A percentile compares a stretch with the other conserved stretches of the same genome.
Evolutionary conservation across 2,329 filamentous ascomycete species (phyloP).

Genomic region (Epichloe sibirici): DNA sequence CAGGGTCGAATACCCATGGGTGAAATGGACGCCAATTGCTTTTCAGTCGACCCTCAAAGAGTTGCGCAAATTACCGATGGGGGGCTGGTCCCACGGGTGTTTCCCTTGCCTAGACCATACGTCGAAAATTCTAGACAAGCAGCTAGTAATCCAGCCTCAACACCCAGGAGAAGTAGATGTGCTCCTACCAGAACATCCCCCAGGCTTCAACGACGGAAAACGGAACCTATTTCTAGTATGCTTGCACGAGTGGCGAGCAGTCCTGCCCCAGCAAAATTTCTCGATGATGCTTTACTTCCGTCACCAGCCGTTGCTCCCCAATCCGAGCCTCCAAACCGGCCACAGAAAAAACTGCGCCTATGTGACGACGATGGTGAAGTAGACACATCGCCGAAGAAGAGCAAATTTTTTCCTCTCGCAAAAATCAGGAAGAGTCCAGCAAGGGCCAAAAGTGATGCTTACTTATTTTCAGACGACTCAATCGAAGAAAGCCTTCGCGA

Average conservation of each 20-base stretch:
- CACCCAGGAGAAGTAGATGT: slow-evolving; percentile 8
- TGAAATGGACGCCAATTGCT: slow-evolving; percentile 53
- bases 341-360: slow-evolving; percentile 45
- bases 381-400: slow-evolving; percentile 29
- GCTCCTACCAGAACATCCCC: slow-evolving; percentile 21
- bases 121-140: slow-evolving; percentile 25
- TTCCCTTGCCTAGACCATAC: slow-evolving; percentile 47
- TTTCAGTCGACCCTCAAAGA: slow-evolving; percentile 37
- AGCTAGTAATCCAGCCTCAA: slow-evolving; percentile 3
- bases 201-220: slow-evolving; percentile 35
- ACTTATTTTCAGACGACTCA: slow-evolving; percentile 44
- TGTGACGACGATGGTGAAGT: slow-evolving; percentile 30
- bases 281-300: slow-evolving; percentile 6
- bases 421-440: slow-evolving; percentile 15
- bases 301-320: slow-evolving; percentile 6
- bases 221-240: slow-evolving; percentile 37
- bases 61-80: slow-evolving; percentile 36
- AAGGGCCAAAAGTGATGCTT: slow-evolving; percentile 26
- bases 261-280: slow-evolving; percentile 9
- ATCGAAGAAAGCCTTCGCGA: slow-evolving; percentile 40
- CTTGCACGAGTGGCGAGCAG: slow-evolving; percentile 19
- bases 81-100: slow-evolving; percentile 42
- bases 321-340: slow-evolving; percentile 22
- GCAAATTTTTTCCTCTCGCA: slow-evolving; percentile 39
- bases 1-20: slow-evolving; percentile 41